Conservation (phyloP, 225 moss, liverwort and hornwort species). For the Asterella californica region DNA sequence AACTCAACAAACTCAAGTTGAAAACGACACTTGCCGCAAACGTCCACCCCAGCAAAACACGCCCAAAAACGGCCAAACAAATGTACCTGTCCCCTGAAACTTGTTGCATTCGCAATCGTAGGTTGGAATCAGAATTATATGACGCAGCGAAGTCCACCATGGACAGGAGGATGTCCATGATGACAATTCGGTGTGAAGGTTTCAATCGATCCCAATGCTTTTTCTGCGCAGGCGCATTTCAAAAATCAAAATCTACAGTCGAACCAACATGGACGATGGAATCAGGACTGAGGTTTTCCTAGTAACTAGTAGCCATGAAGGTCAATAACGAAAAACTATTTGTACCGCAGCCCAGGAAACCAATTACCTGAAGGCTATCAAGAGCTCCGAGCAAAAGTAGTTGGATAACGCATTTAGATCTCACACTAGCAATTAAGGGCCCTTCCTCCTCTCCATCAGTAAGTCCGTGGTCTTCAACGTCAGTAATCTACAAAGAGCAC, state of each 20-base stretch:
- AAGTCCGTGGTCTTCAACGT: conserved; percentile 65
- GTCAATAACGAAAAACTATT: neutral
- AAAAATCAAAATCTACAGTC: neutral
- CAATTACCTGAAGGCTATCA: conserved; percentile 81
- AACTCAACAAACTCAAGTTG: neutral
- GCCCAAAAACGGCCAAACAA: neutral
- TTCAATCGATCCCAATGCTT: conserved; percentile 88
- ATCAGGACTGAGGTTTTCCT: no score
- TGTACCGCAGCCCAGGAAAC: neutral
- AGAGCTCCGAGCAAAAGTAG: conserved; percentile 84
- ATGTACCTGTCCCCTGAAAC: conserved; percentile 71
- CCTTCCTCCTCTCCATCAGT: conserved; percentile 84
- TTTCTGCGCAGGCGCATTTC: conserved; percentile 42
- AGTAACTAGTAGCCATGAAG: neutral
- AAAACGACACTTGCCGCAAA: neutral
- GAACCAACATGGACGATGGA: neutral
- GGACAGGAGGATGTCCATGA: conserved; percentile 93
- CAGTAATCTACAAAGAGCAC: conserved; percentile 50
- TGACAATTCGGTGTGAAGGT: conserved; percentile 75
- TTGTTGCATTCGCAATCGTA: conserved; percentile 79
- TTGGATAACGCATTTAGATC: conserved; percentile 97
- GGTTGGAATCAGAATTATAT: conserved; percentile 76
- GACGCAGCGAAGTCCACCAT: conserved; percentile 95
- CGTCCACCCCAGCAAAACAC: neutral
- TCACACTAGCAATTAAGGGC: conserved; percentile 64